Conservation (phyloP, 2,329 filamentous ascomycete genomes). For the Hymenoscyphus occultus region DNA sequence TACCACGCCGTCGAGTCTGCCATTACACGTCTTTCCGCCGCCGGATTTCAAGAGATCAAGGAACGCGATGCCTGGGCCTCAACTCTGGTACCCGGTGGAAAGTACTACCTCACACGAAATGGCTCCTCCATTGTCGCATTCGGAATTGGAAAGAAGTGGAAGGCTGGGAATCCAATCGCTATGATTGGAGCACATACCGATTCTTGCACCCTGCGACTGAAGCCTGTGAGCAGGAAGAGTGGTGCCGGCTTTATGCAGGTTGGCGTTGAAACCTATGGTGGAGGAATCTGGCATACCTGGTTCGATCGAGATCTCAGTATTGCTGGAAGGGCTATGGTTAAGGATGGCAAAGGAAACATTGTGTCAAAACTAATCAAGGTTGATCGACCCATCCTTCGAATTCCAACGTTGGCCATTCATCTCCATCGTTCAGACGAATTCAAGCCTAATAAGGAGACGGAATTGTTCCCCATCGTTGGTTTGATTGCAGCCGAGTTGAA, state of each 20-base stretch:
- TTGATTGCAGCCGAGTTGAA: conserved; percentile 87
- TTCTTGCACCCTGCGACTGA: conserved; percentile 86
- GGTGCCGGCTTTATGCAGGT: conserved; percentile 88
- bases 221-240: conserved; percentile 88
- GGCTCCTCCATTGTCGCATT: conserved; percentile 90
- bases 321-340: conserved; percentile 83
- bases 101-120: conserved; percentile 95
- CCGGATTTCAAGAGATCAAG: conserved; percentile 83
- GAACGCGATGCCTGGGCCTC: conserved; percentile 88
- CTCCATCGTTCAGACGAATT: conserved; percentile 84
- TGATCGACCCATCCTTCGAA: conserved; percentile 83
- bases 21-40: conserved; percentile 71
- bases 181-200: conserved; percentile 98
- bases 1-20: conserved; percentile 90
- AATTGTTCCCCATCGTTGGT: conserved; percentile 90
- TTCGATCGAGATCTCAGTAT: conserved; percentile 93
- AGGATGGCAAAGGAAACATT: conserved; percentile 68
- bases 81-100: conserved; percentile 77
- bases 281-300: conserved; percentile 97
- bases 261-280: conserved; percentile 94
- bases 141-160: conserved; percentile 86
- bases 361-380: conserved; percentile 86
- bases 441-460: conserved; percentile 93
- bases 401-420: conserved; percentile 92
- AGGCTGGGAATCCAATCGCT: conserved; percentile 81